phyloP scores from a whole-genome alignment of 1,284 basidiomycete species.

The Phylloboletellus chloephorus region DNA sequence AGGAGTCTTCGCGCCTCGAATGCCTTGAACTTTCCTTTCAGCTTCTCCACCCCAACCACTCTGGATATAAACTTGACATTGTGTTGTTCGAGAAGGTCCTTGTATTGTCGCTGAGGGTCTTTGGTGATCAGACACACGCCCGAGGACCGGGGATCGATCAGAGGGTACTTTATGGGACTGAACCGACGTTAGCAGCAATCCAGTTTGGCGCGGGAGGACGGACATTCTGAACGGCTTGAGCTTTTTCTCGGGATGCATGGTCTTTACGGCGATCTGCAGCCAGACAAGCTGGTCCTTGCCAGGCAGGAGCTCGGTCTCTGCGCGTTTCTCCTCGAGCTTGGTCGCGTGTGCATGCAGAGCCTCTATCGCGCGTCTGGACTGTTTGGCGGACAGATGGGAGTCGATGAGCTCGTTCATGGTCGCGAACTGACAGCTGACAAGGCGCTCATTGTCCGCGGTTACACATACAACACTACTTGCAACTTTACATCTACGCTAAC shows the following conservation, averaged over 20 bases:
- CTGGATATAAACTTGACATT: conserved; percentile 85
- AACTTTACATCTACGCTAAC: no score
- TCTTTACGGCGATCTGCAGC: conserved; percentile 82
- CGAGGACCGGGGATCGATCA: conserved; percentile 75
- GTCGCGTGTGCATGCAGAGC: conserved; percentile 68
- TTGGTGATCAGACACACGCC: conserved; percentile 90
- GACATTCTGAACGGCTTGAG: conserved; percentile 84
- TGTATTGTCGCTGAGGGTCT: conserved; percentile 94
- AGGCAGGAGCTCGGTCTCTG: conserved; percentile 74
- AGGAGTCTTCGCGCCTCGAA: conserved; percentile 86
- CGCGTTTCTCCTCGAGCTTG: conserved; percentile 58
- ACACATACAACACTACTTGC: no score
- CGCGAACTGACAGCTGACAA: no score
- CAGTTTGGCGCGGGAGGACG: conserved; percentile 28
- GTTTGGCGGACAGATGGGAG: conserved; percentile 61
- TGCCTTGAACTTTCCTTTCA: conserved; percentile 90
- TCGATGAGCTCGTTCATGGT: conserved; percentile 66
- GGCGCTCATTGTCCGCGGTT: no score
- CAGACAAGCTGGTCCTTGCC: conserved; percentile 80
- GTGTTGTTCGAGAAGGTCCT: conserved; percentile 77
- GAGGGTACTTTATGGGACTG: conserved; percentile 76
- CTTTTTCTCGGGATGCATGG: conserved; percentile 67
- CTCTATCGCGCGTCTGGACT: conserved; percentile 72
- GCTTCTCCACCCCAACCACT: conserved; percentile 87
- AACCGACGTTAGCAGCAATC: conserved; percentile 8